Evolutionary conservation across 2,329 filamentous ascomycete genomes (phyloP).

Genomic region (Hypoxylon sp.): DNA sequence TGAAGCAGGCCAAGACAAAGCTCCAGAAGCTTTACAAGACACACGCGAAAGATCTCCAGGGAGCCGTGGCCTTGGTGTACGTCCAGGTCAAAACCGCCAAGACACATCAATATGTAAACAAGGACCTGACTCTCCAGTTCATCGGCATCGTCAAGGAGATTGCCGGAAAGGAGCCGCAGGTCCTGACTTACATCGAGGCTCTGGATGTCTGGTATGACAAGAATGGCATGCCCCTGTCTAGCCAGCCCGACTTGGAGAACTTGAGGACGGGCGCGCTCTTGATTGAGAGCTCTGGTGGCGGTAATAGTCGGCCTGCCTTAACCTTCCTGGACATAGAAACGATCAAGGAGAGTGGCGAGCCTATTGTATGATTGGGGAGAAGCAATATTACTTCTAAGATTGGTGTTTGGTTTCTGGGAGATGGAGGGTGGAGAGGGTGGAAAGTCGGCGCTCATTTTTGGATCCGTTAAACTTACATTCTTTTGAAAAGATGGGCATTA

Average conservation of each 20-base stretch:
- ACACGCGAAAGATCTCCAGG: background rate
- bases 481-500: too few species aligned
- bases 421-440: too few species aligned
- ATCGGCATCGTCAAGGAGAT: background rate
- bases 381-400: background rate
- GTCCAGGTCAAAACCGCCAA: background rate
- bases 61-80: background rate
- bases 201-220: background rate
- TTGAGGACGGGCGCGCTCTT: background rate
- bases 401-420: background rate
- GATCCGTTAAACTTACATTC: too few species aligned
- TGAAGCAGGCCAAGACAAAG: background rate
- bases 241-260: background rate
- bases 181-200: background rate
- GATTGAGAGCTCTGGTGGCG: background rate
- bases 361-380: too few species aligned
- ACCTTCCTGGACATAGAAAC: background rate
- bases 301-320: background rate
- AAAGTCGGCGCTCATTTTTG: too few species aligned
- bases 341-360: conserved; percentile 7
- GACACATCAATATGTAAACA: too few species aligned
- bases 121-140: too few species aligned
- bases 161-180: background rate
- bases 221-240: background rate
- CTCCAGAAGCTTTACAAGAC: background rate